These are phyloP conservation scores for Aspergillus indologenus DNA, from an alignment of 495 filamentous ascomycete species.

Conservation along the genomic window DNA sequence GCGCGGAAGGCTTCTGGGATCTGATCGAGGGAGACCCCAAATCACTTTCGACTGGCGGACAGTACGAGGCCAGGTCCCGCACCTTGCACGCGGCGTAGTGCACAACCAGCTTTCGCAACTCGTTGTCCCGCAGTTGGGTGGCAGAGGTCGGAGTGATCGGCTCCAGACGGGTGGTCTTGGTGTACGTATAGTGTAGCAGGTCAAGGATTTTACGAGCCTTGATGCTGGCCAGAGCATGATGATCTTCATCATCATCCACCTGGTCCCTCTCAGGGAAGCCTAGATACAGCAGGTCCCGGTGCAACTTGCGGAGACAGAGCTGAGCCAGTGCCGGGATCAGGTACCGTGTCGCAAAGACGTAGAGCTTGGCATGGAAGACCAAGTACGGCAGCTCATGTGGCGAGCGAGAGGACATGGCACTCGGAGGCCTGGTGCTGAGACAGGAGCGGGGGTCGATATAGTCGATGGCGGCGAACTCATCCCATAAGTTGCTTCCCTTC, in stretches of 20 bases:
- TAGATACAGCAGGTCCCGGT: conserved; percentile 35
- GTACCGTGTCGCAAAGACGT: conserved; percentile 47
- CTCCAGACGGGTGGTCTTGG: conserved; percentile 42
- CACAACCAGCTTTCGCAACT: conserved; percentile 41
- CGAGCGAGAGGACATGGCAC: conserved; percentile 11
- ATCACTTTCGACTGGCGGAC: conserved; percentile 31
- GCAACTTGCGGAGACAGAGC: conserved; percentile 43
- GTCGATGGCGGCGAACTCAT: conserved; percentile 37
- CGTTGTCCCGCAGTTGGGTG: conserved; percentile 46
- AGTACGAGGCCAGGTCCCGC: conserved; percentile 40
- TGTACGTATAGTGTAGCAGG: conserved; percentile 42
- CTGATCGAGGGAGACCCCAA: conserved; percentile 23
- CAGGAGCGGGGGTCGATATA: conserved; percentile 29
- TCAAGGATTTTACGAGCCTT: conserved; percentile 40
- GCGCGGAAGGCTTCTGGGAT: conserved; percentile 25
- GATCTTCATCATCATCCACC: conserved; percentile 18
- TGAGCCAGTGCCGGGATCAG: conserved; percentile 44
- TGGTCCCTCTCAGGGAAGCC: conserved; percentile 23
- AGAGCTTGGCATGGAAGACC: conserved; percentile 47
- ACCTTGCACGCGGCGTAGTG: conserved; percentile 47
- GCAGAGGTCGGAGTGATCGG: conserved; percentile 42
- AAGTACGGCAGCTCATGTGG: conserved; percentile 36
- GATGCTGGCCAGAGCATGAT: conserved; percentile 22
- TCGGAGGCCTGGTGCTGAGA: conserved; percentile 15
- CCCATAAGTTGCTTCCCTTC: conserved; percentile 40